Evolutionary conservation across 495 filamentous ascomycete species (phyloP).

Genomic region (Zalerion maritima): DNA sequence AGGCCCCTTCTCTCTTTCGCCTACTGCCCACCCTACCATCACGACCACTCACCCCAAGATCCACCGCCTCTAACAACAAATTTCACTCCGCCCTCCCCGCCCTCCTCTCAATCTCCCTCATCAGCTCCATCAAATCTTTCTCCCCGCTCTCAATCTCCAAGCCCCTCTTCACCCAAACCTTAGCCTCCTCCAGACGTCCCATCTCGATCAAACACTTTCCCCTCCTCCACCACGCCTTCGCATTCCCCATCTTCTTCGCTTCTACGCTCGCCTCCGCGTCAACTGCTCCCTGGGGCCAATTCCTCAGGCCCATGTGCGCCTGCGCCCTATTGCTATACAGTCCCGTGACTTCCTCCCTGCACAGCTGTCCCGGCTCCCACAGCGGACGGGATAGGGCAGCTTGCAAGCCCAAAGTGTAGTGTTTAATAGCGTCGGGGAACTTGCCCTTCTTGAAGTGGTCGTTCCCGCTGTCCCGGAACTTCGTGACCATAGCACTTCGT

Average conservation of each 20-base stretch:
- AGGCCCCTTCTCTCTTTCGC: no score
- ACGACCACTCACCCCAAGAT: no score
- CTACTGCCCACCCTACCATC: no score
- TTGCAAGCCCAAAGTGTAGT: slow-evolving; percentile 71
- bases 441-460: slow-evolving; percentile 59
- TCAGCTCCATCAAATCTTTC: slow-evolving; percentile 50
- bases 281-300: slow-evolving; percentile 66
- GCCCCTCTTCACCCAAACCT: slow-evolving; percentile 52
- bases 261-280: slow-evolving; percentile 88
- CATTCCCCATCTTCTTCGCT: slow-evolving; percentile 70
- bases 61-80: no score
- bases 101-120: slow-evolving; percentile 51
- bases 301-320: slow-evolving; percentile 63
- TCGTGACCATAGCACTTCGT: slow-evolving; percentile 68
- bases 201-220: slow-evolving; percentile 80
- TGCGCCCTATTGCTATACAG: slow-evolving; percentile 82
- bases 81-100: slow-evolving; percentile 14
- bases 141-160: slow-evolving; percentile 74
- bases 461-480: slow-evolving; percentile 83
- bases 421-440: slow-evolving; percentile 57
- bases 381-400: slow-evolving; percentile 70
- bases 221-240: slow-evolving; percentile 85
- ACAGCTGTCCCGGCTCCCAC: slow-evolving; percentile 75
- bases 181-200: slow-evolving; percentile 71
- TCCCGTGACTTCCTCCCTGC: slow-evolving; percentile 65